Base-by-base conservation (phyloP, 352 stramenopile genomes). In the Phytophthora litchii region DNA sequence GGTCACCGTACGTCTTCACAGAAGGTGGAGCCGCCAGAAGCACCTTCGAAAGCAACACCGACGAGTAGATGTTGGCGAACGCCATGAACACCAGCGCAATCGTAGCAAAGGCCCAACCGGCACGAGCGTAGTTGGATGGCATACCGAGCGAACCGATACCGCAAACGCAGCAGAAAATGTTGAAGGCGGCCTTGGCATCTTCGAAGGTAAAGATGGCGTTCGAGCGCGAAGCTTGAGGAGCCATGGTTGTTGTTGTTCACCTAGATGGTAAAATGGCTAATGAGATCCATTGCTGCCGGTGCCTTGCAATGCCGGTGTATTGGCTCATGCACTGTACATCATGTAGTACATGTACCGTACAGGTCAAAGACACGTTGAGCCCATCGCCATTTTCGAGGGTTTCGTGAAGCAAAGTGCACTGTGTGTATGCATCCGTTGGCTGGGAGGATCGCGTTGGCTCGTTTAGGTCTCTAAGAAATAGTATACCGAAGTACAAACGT, bases 91-190 rank as follows among this genome's bases (percentile, higher is more conserved):
- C 10, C 25, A 71, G 21, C 19, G 63, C 63, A 20, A 58, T 56
- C 4, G 56, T 67, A 1, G 63, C 63, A 42, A 56, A 71, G 21
- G 36, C 4, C 63, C 56, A 67, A 9, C 63, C 63, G 10, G 63
- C 63, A 8, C 63, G 63, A 35, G 63, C 63, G 50, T 67, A 71
- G 35, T 67, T 71, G 17, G 63, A 52, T 6, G 63, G 63, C 56
- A 71, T 71, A n/a, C 63, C 63, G 12, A 71, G 56, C 9, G 63
- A 71, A 13, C 63, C 63, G 32, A 71, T 67, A 32, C 63, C 63
- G 20, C 63, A 71, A 4, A 71, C 46, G 34, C 63, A 71, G 46
- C 62, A 71, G 38, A 71, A 71, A 20, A 71, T 54, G 37, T 71
- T 71, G 45, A 71, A 67, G 3, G 63, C 44, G 1, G 47, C 47